Evolutionary conservation across 352 stramenopile species (phyloP).

Genomic region (Globisporangium megalacanthum): DNA sequence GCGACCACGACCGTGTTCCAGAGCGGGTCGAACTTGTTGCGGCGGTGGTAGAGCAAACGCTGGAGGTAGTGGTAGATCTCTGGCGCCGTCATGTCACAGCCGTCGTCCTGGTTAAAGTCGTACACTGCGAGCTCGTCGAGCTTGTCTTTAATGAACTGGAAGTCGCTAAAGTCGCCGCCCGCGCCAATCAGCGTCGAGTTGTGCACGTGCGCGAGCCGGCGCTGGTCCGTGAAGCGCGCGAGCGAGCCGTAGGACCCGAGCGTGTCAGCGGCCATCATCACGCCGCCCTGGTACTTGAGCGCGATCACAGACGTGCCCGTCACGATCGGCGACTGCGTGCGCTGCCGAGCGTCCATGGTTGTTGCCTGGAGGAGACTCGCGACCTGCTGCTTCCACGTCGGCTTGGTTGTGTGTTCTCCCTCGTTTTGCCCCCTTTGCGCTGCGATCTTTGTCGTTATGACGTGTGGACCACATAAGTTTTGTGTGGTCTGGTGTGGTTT

Average conservation of each 20-base stretch:
- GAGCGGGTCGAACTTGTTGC: constrained; percentile 98
- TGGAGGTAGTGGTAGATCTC: constrained; percentile 97
- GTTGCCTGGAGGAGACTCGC: too few species aligned
- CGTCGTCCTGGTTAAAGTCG: constrained; percentile 95
- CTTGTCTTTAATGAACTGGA: constrained; percentile 94
- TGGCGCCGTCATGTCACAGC: constrained; percentile 89
- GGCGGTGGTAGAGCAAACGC: constrained; percentile 97
- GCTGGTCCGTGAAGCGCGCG: constrained; percentile 95
- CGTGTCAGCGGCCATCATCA: constrained; percentile 98
- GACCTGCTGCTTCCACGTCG: constrained; percentile 3
- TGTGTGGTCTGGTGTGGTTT: too few species aligned
- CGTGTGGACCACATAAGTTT: too few species aligned
- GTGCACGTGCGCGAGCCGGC: constrained; percentile 81
- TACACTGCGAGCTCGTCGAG: constrained; percentile 93
- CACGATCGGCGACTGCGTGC: constrained; percentile 93
- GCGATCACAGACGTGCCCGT: constrained; percentile 97
- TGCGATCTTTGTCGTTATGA: too few species aligned
- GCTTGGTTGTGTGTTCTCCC: not conserved
- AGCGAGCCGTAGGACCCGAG: constrained; percentile 97
- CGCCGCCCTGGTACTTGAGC: constrained; percentile 93
- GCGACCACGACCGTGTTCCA: constrained; percentile 98
- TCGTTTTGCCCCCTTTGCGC: not conserved
- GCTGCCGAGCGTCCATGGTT: constrained; percentile 63
- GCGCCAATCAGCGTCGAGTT: constrained; percentile 93
- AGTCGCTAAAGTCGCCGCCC: constrained; percentile 97